phyloP scores from a whole-genome alignment of 495 filamentous ascomycete genomes.

The Letharia lupina region DNA sequence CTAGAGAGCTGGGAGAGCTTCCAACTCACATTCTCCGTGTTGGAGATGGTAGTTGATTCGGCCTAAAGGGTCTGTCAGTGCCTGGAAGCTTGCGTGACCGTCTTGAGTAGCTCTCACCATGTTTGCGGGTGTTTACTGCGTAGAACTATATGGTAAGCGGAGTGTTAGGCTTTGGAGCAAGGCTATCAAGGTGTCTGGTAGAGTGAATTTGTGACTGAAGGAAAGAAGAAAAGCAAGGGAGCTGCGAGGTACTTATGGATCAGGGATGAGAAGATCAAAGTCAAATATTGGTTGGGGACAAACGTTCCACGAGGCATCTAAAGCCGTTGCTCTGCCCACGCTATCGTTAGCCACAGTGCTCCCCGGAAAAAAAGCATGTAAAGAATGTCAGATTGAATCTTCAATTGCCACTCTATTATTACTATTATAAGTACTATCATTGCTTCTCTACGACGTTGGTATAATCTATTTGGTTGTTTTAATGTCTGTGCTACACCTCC shows the following conservation, averaged over 20 bases:
- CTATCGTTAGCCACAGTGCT: background rate
- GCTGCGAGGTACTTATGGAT: slow-evolving; percentile 13
- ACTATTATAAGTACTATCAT: background rate
- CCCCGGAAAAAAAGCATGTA: background rate
- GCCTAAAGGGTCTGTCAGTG: slow-evolving; percentile 31
- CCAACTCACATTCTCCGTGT: slow-evolving; percentile 59
- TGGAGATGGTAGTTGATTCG: slow-evolving; percentile 54
- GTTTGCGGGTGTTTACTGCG: slow-evolving; percentile 8
- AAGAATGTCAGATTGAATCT: background rate
- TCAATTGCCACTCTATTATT: background rate
- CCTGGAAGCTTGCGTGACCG: background rate
- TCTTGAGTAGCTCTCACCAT: slow-evolving; percentile 21
- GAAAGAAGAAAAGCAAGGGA: slow-evolving; percentile 3
- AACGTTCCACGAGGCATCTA: background rate
- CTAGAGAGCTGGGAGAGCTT: background rate
- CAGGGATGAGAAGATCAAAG: background rate
- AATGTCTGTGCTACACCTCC: background rate
- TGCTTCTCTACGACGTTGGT: background rate
- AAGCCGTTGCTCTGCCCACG: background rate
- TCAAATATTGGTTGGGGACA: slow-evolving; percentile 7
- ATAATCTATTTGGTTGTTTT: background rate
- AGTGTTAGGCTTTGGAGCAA: background rate
- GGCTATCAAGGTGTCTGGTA: background rate
- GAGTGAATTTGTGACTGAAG: background rate
- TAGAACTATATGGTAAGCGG: background rate